Evolutionary conservation across 1,284 basidiomycete species (phyloP).

Genomic region (Hymenochaete sp.): DNA sequence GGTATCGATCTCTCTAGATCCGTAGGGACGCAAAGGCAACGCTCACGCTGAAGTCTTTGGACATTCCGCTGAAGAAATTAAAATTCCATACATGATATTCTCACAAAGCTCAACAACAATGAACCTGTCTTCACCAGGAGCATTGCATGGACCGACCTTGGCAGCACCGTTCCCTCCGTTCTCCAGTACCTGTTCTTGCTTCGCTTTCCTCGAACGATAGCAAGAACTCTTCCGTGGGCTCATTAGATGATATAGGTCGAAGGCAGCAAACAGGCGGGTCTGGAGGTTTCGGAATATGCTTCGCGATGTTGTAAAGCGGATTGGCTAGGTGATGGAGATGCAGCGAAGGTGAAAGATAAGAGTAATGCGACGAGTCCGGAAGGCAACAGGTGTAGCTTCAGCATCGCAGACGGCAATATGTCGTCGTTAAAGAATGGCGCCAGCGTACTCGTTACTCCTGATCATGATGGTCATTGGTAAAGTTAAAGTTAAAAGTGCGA

Average conservation of each 20-base stretch:
- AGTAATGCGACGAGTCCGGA: constrained; percentile 14
- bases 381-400: constrained; percentile 12
- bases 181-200: constrained; percentile 27
- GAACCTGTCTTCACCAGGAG: constrained; percentile 55
- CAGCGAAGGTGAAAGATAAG: constrained; percentile 4
- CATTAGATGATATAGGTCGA: constrained; percentile 40
- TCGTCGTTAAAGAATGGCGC: no score
- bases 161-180: constrained; percentile 12
- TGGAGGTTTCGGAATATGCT: constrained; percentile 37
- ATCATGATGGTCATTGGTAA: no score
- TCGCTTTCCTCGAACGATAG: constrained; percentile 83
- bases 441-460: no score
- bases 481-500: no score
- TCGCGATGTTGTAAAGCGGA: constrained; percentile 47
- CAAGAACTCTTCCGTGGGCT: constrained; percentile 46
- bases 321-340: constrained; percentile 41
- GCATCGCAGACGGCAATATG: neutral
- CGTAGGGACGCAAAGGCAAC: constrained; percentile 67
- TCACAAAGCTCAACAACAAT: constrained; percentile 96
- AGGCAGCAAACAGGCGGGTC: constrained; percentile 61
- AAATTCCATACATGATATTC: constrained; percentile 93
- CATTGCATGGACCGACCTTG: constrained; percentile 80
- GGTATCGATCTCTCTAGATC: constrained; percentile 63
- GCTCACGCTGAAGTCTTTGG: constrained; percentile 85
- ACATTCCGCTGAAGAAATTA: constrained; percentile 97